Evolutionary conservation across 805 yeast genomes (phyloP).

Genomic region (Cephaloascus fragrans): DNA sequence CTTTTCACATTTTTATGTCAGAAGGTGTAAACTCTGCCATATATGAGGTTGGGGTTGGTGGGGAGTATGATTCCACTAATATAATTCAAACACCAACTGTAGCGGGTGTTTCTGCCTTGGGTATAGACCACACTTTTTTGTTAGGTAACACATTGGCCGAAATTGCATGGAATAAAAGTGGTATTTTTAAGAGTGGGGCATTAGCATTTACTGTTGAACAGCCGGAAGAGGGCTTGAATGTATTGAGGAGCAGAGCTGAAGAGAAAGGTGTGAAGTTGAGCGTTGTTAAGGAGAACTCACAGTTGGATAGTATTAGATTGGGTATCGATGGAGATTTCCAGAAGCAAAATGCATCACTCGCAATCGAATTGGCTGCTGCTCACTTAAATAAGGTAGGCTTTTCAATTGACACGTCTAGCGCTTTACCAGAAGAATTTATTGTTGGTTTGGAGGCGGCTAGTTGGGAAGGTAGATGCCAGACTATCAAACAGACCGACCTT

Average conservation of each 20-base stretch:
- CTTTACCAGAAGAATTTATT: conserved; percentile 39
- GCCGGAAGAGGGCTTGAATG: conserved; percentile 41
- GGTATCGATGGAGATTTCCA: conserved; percentile 87
- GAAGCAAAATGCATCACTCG: conserved; percentile 76
- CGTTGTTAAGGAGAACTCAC: conserved; percentile 37
- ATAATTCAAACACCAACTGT: conserved; percentile 70
- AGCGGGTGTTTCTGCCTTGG: conserved; percentile 79
- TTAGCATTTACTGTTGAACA: conserved; percentile 65
- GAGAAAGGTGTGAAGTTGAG: conserved; percentile 45
- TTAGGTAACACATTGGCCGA: conserved; percentile 81
- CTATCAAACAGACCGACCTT: conserved; percentile 31
- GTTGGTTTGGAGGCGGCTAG: conserved; percentile 55
- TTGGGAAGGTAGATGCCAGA: conserved; percentile 98
- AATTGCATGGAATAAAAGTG: conserved; percentile 95
- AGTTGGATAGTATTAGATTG: conserved; percentile 30
- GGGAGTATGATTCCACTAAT: conserved; percentile 95
- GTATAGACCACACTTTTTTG: conserved; percentile 85
- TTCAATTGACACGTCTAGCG: conserved; percentile 12
- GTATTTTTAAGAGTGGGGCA: conserved; percentile 66
- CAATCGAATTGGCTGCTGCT: conserved; percentile 56
- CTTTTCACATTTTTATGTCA: conserved; percentile 81
- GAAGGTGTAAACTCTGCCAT: conserved; percentile 93
- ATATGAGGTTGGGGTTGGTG: conserved; percentile 98
- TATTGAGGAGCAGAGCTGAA: conserved; percentile 53
- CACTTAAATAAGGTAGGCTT: conserved; percentile 47